Percentiles rank a stretch among this genome's conserved stretches.
phyloP scores from a whole-genome alignment of 2,329 filamentous ascomycete species.

The Trichoderma oligosporum region DNA sequence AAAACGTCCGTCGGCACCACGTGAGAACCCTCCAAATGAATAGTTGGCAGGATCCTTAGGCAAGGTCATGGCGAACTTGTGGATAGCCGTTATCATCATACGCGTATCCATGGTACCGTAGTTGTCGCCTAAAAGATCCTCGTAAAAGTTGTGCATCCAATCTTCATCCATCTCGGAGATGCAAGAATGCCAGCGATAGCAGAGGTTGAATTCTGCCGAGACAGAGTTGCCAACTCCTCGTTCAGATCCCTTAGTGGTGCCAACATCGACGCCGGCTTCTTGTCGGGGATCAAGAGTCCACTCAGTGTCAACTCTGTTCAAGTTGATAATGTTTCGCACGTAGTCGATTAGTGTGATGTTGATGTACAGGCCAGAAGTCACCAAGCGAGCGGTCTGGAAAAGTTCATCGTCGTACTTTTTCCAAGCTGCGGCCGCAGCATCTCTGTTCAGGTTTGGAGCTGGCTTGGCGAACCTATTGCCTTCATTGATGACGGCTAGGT shows the following conservation, averaged over 20 bases:
- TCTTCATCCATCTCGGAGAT: conserved; percentile 68
- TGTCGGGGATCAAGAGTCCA: conserved; percentile 78
- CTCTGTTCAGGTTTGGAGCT: conserved; percentile 42
- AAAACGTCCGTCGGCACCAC: conserved; percentile 65
- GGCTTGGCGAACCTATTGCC: conserved; percentile 72
- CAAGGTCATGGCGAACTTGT: conserved; percentile 58
- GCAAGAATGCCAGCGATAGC: conserved; percentile 83
- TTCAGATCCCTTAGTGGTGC: conserved; percentile 56
- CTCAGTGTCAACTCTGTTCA: conserved; percentile 57
- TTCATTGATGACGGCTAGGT: conserved; percentile 83
- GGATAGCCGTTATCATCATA: conserved; percentile 61
- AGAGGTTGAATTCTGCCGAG: conserved; percentile 84
- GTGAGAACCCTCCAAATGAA: conserved; percentile 62
- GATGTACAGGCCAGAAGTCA: conserved; percentile 71
- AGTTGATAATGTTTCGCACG: conserved; percentile 70
- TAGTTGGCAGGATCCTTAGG: conserved; percentile 65
- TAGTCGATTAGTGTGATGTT: conserved; percentile 78
- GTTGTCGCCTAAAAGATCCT: conserved; percentile 52
- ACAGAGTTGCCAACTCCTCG: conserved; percentile 77
- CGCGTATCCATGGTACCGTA: conserved; percentile 54
- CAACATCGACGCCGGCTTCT: conserved; percentile 56
- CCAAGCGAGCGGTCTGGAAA: conserved; percentile 73
- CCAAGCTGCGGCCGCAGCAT: conserved; percentile 52
- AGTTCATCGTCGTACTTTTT: conserved; percentile 71
- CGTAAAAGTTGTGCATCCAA: conserved; percentile 72